Evolutionary conservation across 176 grass and related monocot species (phyloP).

Genomic region (Dendrocalamus sinicus): DNA sequence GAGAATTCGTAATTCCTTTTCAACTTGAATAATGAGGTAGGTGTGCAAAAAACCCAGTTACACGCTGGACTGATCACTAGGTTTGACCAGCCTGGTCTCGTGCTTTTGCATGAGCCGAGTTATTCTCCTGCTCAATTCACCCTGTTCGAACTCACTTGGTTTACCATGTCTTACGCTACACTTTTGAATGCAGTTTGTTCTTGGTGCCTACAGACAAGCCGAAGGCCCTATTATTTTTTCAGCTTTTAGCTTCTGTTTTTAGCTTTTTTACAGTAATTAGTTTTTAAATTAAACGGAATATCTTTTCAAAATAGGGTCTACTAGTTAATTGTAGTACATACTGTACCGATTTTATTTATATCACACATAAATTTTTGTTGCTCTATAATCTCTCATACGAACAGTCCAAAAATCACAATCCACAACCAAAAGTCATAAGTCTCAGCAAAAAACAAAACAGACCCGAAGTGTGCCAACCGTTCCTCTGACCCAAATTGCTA

Average conservation of each 20-base stretch:
- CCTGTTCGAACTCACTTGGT: neutral
- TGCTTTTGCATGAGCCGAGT: neutral
- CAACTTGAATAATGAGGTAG: conserved; percentile 94
- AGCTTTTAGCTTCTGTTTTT: too few relatives aligned
- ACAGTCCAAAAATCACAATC: too few relatives aligned
- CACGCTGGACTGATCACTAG: neutral
- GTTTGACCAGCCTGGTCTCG: neutral
- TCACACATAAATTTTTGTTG: too few relatives aligned
- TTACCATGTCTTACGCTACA: conserved; percentile 11
- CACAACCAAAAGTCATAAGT: too few relatives aligned
- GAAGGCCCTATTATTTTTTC: conserved; percentile 6
- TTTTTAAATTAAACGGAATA: too few relatives aligned
- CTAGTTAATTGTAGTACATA: too few relatives aligned
- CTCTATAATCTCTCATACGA: too few relatives aligned
- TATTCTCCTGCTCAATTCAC: neutral
- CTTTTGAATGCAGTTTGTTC: conserved; percentile 75
- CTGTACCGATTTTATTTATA: too few relatives aligned
- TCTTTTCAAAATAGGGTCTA: too few relatives aligned
- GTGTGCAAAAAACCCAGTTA: neutral
- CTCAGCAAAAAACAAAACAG: too few relatives aligned
- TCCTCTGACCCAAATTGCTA: conserved; percentile 95
- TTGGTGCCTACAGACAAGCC: conserved; percentile 93
- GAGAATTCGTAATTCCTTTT: conserved; percentile 97
- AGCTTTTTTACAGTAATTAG: too few relatives aligned
- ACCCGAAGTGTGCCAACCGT: too few relatives aligned